phyloP scores from a whole-genome alignment of 768 basidiomycete species.

The Termitomyces sp. region DNA sequence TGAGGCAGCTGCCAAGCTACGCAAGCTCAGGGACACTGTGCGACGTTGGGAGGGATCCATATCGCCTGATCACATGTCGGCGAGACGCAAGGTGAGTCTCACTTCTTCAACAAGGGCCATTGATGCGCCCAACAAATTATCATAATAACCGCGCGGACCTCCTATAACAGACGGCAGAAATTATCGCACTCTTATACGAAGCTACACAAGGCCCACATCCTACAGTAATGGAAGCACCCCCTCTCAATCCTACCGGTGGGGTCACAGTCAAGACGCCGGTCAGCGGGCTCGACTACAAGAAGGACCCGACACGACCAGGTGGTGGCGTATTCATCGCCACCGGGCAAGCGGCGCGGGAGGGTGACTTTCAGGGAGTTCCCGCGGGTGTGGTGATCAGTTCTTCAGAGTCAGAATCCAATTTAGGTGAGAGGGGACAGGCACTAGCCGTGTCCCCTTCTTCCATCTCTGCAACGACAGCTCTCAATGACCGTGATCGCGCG shows the following conservation, averaged over 20 bases:
- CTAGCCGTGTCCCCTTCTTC: constrained; percentile 17
- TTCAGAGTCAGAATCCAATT: constrained; percentile 45
- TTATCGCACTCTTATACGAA: constrained; percentile 87
- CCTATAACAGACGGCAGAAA: constrained; percentile 76
- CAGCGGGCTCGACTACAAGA: constrained; percentile 63
- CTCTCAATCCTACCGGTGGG: constrained; percentile 77
- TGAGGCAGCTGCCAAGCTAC: constrained; percentile 69
- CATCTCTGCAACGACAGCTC: constrained; percentile 17
- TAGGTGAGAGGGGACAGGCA: constrained; percentile 22
- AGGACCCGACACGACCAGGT: constrained; percentile 80
- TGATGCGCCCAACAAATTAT: background rate
- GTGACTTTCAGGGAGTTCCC: constrained; percentile 50
- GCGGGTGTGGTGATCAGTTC: constrained; percentile 51
- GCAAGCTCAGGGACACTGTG: constrained; percentile 80
- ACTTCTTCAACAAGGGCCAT: constrained; percentile 14
- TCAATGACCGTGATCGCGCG: constrained; percentile 34
- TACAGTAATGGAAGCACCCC: constrained; percentile 48
- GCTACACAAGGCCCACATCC: constrained; percentile 76
- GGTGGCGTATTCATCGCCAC: constrained; percentile 80
- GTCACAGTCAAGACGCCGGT: constrained; percentile 52
- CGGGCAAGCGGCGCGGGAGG: constrained; percentile 38
- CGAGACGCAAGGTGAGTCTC: constrained; percentile 74
- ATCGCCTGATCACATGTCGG: constrained; percentile 92
- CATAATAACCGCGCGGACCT: constrained; percentile 5
- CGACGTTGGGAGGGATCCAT: constrained; percentile 84